A percentile compares a stretch with the other conserved stretches of the same genome.
Evolutionary conservation across 495 filamentous ascomycete species (phyloP).

Genomic region (Collariella sp.): DNA sequence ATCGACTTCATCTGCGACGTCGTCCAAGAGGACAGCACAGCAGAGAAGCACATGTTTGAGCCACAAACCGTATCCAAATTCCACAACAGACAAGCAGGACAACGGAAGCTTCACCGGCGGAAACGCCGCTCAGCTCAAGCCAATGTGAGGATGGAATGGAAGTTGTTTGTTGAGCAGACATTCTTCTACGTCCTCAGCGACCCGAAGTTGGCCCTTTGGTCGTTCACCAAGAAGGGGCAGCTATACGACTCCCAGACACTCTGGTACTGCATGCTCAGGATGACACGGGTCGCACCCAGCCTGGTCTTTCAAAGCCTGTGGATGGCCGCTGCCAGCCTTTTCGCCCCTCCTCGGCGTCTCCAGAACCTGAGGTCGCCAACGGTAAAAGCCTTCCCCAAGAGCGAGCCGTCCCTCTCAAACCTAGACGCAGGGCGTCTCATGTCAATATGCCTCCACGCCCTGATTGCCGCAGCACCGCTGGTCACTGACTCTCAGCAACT

Average conservation of each 20-base stretch:
- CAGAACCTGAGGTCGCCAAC: constrained; percentile 35
- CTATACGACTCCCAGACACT: constrained; percentile 43
- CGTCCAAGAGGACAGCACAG: constrained; percentile 42
- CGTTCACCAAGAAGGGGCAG: constrained; percentile 49
- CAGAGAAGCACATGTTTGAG: constrained; percentile 40
- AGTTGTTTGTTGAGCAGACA: constrained; percentile 60
- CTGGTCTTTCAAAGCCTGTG: constrained; percentile 71
- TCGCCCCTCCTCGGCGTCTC: constrained; percentile 53
- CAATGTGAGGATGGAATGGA: constrained; percentile 39
- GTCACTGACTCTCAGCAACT: constrained; percentile 35
- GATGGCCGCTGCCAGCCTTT: constrained; percentile 59
- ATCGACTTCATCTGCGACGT: constrained; percentile 48
- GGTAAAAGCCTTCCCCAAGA: constrained; percentile 32
- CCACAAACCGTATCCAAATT: constrained; percentile 27
- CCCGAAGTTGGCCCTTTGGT: constrained; percentile 52
- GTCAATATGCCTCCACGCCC: constrained; percentile 45
- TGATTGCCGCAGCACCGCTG: constrained; percentile 45
- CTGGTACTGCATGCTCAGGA: constrained; percentile 45
- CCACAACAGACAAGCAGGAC: constrained; percentile 18
- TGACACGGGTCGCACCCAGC: constrained; percentile 42
- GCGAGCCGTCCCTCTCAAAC: constrained; percentile 31
- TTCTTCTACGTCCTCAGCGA: constrained; percentile 66
- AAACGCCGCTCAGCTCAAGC: constrained; percentile 20
- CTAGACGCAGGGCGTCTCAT: constrained; percentile 42
- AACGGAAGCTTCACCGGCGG: constrained; percentile 32